Conservation (phyloP, 495 filamentous ascomycete species). For the Lasiosphaeriaceae sp. region DNA sequence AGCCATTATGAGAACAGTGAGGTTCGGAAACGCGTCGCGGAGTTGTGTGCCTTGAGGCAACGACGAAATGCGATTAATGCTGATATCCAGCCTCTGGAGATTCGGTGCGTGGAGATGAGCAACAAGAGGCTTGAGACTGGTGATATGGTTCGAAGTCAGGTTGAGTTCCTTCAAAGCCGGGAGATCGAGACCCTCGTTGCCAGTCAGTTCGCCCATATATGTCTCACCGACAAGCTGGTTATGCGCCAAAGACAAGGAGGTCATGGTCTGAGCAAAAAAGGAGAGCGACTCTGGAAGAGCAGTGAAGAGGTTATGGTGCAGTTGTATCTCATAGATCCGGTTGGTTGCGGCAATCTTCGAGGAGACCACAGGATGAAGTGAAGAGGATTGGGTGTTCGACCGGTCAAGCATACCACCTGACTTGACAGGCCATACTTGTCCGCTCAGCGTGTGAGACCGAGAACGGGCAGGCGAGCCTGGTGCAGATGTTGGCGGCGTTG, state of each 20-base stretch:
- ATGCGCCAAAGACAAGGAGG: constrained; percentile 70
- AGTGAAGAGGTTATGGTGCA: constrained; percentile 73
- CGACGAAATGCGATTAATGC: constrained; percentile 67
- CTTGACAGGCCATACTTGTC: constrained; percentile 59
- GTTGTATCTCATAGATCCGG: constrained; percentile 51
- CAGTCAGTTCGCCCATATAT: constrained; percentile 41
- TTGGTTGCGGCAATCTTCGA: constrained; percentile 46
- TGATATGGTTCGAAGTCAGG: constrained; percentile 64
- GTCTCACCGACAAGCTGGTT: constrained; percentile 64
- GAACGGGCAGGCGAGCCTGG: constrained; percentile 41
- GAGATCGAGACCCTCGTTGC: constrained; percentile 56
- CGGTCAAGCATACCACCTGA: constrained; percentile 69
- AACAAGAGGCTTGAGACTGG: constrained; percentile 58
- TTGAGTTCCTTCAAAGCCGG: constrained; percentile 73
- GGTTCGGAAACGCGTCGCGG: constrained; percentile 55
- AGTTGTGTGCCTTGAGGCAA: constrained; percentile 56
- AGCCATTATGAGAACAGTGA: constrained; percentile 63
- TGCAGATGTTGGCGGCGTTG: constrained; percentile 48
- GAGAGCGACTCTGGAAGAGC: constrained; percentile 64
- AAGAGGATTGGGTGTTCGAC: constrained; percentile 58
- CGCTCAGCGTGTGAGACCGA: constrained; percentile 37
- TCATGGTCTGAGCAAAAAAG: constrained; percentile 64
- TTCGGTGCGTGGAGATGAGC: constrained; percentile 62
- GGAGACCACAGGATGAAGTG: constrained; percentile 49
- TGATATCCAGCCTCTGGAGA: constrained; percentile 72